A percentile compares a stretch with the other conserved stretches of the same genome.
Evolutionary conservation across 2,329 filamentous ascomycete genomes (phyloP).

Genomic region (Rutstroemia sydowiana): DNA sequence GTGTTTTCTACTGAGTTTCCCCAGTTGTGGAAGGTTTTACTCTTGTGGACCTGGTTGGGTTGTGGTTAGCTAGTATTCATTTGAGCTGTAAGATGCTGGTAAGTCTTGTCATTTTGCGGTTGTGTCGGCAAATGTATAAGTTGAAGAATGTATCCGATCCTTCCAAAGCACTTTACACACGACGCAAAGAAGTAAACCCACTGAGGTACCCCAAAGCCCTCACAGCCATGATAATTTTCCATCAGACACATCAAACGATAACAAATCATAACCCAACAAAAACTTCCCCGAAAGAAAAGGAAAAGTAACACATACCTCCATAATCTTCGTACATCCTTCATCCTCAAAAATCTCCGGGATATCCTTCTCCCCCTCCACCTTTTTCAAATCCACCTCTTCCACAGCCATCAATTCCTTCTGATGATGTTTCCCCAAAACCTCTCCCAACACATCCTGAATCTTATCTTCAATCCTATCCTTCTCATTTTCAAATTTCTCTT

Average conservation of each 20-base stretch:
- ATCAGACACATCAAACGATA: no score
- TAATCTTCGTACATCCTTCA: conserved; percentile 24
- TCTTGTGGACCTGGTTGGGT: conserved; percentile 24
- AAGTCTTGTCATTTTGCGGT: no score
- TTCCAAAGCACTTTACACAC: no score
- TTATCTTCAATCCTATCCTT: conserved; percentile 2
- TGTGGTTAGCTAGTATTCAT: not conserved
- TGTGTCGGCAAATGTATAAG: no score
- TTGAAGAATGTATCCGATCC: not conserved
- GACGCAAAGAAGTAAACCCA: no score
- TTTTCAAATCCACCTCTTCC: not conserved
- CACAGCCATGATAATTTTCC: no score
- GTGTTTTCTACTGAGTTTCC: conserved; percentile 34
- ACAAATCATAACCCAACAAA: not conserved
- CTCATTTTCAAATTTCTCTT: not conserved
- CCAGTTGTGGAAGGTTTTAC: conserved; percentile 36
- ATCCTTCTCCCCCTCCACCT: not conserved
- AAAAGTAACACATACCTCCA: conserved; percentile 26
- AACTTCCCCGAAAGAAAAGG: not conserved
- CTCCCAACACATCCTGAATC: conserved; percentile 9
- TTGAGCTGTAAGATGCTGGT: no score
- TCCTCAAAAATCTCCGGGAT: conserved; percentile 30
- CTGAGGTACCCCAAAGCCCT: no score
- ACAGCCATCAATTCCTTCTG: not conserved
- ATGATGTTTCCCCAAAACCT: conserved; percentile 5